Evolutionary conservation across 1,284 basidiomycete genomes (phyloP).

Genomic region (Wolfiporia cocos): DNA sequence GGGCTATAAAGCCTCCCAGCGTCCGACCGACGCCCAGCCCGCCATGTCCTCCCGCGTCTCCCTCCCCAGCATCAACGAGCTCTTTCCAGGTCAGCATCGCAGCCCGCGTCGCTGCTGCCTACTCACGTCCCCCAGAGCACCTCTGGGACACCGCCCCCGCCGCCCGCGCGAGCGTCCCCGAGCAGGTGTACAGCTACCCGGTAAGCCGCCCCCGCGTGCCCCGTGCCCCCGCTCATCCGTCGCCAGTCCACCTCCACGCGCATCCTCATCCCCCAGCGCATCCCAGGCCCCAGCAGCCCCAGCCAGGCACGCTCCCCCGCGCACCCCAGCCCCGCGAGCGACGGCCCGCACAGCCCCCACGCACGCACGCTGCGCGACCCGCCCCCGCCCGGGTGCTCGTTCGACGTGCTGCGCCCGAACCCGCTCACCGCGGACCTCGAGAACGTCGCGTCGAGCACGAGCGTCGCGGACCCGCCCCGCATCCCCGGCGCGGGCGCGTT

Average conservation of each 20-base stretch:
- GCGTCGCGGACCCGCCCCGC: slow-evolving; percentile 8
- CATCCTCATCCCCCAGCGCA: background rate
- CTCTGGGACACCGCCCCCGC: slow-evolving; percentile 4
- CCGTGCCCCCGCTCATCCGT: background rate
- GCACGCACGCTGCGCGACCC: no score
- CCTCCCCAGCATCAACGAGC: slow-evolving; percentile 25
- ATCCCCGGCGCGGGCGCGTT: background rate
- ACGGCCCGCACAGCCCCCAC: no score
- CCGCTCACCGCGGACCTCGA: slow-evolving; percentile 14
- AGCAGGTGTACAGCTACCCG: slow-evolving; percentile 2
- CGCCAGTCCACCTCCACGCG: slow-evolving; percentile 2
- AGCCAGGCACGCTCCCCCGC: no score
- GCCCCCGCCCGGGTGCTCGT: no score
- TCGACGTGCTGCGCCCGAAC: slow-evolving; percentile 13
- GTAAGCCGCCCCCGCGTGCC: slow-evolving; percentile 1
- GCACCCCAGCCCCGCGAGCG: no score
- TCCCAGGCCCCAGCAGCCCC: background rate
- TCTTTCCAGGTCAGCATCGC: slow-evolving; percentile 23
- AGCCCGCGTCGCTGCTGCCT: background rate
- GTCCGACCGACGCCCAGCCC: background rate
- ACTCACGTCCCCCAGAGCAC: background rate
- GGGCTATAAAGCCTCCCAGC: no score
- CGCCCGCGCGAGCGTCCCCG: background rate
- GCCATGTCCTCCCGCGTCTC: slow-evolving; percentile 11
- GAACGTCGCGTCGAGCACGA: slow-evolving; percentile 11